These are phyloP conservation scores for Ananas comosus DNA, from an alignment of 176 grass and related monocot species.

Conservation along the genomic window DNA sequence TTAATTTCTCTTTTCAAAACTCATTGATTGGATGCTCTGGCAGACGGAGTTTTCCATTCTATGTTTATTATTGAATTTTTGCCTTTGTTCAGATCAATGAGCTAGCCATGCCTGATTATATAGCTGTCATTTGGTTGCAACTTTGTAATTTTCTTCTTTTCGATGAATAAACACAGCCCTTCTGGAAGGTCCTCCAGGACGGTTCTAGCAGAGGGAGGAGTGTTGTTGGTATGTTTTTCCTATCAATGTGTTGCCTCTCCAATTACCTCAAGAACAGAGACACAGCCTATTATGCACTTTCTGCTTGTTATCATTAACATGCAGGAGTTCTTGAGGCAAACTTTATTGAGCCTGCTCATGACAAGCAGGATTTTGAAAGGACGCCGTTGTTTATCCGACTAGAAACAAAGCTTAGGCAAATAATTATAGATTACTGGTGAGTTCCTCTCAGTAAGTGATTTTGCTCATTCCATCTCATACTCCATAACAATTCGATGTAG, in stretches of 20 bases:
- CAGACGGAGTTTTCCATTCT: too few relatives aligned
- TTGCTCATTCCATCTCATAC: neutral
- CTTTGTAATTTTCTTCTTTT: neutral
- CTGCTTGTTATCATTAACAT: slow-evolving; percentile 20
- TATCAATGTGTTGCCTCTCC: slow-evolving; percentile 6
- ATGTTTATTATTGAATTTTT: too few relatives aligned
- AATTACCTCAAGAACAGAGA: neutral
- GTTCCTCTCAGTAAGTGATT: slow-evolving; percentile 1
- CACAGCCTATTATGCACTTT: slow-evolving; percentile 10
- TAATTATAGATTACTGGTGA: slow-evolving; percentile 90
- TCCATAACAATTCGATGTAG: neutral
- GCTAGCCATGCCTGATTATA: neutral
- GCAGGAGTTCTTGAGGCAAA: slow-evolving; percentile 94
- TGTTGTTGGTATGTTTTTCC: slow-evolving; percentile 67
- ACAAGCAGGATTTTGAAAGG: slow-evolving; percentile 98
- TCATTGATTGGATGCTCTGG: too few relatives aligned
- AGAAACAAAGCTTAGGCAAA: slow-evolving; percentile 77
- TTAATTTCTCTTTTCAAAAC: too few relatives aligned
- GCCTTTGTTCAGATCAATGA: neutral
- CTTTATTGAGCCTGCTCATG: slow-evolving; percentile 98
- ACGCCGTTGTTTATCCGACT: slow-evolving; percentile 82
- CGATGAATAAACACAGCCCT: slow-evolving; percentile 41
- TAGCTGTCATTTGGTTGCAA: neutral
- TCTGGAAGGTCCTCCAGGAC: slow-evolving; percentile 98
- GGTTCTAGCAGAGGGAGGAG: slow-evolving; percentile 86